A percentile compares a stretch with the other conserved stretches of the same genome.
Conservation (phyloP, 768 basidiomycete genomes). For the Plicaturopsis crispa region DNA sequence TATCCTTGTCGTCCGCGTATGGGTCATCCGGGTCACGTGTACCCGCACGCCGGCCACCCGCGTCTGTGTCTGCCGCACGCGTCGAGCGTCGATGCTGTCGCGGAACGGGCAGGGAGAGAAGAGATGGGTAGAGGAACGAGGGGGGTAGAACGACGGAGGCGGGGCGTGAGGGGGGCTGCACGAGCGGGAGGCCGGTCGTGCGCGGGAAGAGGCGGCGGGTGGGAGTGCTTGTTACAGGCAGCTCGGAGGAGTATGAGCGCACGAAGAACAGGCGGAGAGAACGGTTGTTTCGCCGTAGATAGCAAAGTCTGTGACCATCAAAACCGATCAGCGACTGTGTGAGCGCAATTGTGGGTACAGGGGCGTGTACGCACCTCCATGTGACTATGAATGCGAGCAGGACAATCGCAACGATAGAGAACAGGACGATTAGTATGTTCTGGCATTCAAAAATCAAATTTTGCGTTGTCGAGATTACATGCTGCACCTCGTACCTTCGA, state of each 20-base stretch:
- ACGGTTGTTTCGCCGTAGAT: slow-evolving; percentile 3
- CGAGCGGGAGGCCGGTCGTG: slow-evolving; percentile 2
- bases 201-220: not conserved
- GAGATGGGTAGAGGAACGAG: slow-evolving; percentile 12
- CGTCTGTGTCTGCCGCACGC: slow-evolving; percentile 30
- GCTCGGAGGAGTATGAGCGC: no score
- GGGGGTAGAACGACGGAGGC: slow-evolving; percentile 4
- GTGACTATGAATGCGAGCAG: slow-evolving; percentile 13
- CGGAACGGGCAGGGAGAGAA: slow-evolving; percentile 15
- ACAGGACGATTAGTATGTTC: slow-evolving; percentile 24
- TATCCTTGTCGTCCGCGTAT: slow-evolving; percentile 32
- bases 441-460: no score
- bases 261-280: not conserved
- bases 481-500: no score
- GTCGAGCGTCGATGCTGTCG: slow-evolving; percentile 17
- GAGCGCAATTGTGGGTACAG: no score
- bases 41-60: slow-evolving; percentile 28
- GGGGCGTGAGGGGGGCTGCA: not conserved
- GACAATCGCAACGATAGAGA: slow-evolving; percentile 18
- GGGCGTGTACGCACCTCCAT: not conserved
- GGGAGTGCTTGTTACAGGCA: not conserved
- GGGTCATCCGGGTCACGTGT: slow-evolving; percentile 20
- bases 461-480: no score
- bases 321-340: no score
- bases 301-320: not conserved